Evolutionary conservation across 2,329 filamentous ascomycete genomes (phyloP), one percentile per base, ranked within the genome.

Genomic region (Diaporthe vexans): DNA sequence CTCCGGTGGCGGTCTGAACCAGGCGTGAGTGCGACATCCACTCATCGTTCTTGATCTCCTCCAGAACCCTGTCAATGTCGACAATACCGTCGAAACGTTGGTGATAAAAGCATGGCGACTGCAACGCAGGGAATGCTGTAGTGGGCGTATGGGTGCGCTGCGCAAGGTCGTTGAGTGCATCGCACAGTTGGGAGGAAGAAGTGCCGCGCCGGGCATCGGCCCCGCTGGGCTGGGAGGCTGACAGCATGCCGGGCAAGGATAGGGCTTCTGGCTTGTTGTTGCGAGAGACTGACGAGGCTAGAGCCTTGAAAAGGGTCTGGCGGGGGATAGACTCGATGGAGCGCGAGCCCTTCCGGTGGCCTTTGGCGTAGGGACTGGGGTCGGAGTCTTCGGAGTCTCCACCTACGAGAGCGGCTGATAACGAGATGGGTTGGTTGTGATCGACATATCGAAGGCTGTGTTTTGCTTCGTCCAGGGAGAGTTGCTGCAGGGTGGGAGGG

Each of bases 81-180:
- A 99, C 95, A 11, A 95, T 94, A 81, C 98, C 95, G 79, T 98
- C 97, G 81, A 99, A 99, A 76, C 96, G 92, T 84, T 97, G 94
- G 85, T 99, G 97, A 86, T 98, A 98, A 85, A 97, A 99, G 86
- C 97, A 99, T 19, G 97, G 97, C 58, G 95, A 98, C 79, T 96
- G 93, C 71, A 98, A 86, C 13, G 93, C 89, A 15, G 92, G 89
- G 78, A 95, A 88, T 21, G 89, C 87, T 77, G 79, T 89, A 81
- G 78, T 86, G 75, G 82, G 82, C 51, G 86, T 85, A 78, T 83
- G 78, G 82, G 81, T 80, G 82, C 79, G 81, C 77, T 81, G 83
- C 74, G 87, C 87, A 63, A 91, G 83, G 78, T 88, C 88, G 78
- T 88, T 87, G 73, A 91, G 86, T 11, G 88, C 87, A 76, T 91